Evolutionary conservation across 768 basidiomycete genomes (phyloP), one percentile per base, ranked within the genome.

Genomic region (Termitomyces sp.): DNA sequence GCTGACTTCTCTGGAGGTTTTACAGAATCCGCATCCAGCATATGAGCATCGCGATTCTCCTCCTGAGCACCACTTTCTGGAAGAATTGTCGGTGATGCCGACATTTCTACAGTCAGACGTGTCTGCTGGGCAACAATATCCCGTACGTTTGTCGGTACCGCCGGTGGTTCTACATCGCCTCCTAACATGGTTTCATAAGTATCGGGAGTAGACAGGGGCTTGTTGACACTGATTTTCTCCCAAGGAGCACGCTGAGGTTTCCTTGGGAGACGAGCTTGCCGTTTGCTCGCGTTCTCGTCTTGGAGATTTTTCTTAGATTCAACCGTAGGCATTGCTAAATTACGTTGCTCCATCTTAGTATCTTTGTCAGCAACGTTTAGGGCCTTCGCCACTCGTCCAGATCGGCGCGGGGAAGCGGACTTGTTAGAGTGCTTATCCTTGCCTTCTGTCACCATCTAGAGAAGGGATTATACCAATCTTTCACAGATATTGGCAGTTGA

Each of bases 381-480:
- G 28, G 27, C 49, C 35, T 51, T 59, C 28, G 58, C 40, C 16
- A 57, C 45, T 32, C 61, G 58, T 8, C 55, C 43, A 35, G 61
- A 59, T 17, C 61, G 61, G 1, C 58, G 60, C 32, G 42, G 52
- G 30, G 60, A 55, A 44, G 50, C 19, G 5, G 51, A 23, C 40
- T 54, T 32, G 23, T 8, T 19, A 8, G 23, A 34, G 21, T 34
- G 17, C 16, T 21, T 55, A 10, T 46, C 40, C 46, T 54, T 51
- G 48, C 1, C 30, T 42, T 54, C 42, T 17, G 37, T 25, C 16
- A 10, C 23, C n/a, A 25, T 34, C 56, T 58, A n/a, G 16, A 23
- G 14, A 40, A 39, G 4, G 3, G 0, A 28, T 56, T 9, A 34
- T 17, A 21, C 11, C 35, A 28, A 17, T 16, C 8, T 28, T 28